Conservation (phyloP, 371 early-diverging fungal genomes). For the Nematocida sp. region DNA sequence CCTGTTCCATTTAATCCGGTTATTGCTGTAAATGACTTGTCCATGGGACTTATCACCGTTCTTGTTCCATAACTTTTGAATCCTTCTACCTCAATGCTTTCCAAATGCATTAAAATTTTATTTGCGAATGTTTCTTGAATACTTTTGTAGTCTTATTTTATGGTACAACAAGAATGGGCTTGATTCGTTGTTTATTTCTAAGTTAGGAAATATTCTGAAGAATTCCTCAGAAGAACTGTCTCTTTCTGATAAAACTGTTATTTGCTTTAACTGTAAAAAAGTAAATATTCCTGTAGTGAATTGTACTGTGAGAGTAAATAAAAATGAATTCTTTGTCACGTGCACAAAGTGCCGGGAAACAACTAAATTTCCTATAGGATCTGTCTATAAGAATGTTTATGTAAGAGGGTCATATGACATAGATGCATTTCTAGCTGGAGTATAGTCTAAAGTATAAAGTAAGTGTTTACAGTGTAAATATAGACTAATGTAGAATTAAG, state of each 20-base stretch:
- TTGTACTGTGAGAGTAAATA: not conserved
- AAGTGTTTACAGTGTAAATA: too few species aligned
- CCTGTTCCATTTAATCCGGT: constrained; percentile 98
- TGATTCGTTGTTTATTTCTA: not conserved
- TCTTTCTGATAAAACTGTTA: not conserved
- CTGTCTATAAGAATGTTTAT: not conserved
- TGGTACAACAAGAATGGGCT: constrained; percentile 15
- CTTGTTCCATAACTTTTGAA: constrained; percentile 69
- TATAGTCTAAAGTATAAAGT: too few species aligned
- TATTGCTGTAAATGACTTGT: constrained; percentile 83
- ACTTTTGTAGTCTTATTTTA: not conserved
- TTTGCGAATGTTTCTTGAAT: constrained; percentile 10
- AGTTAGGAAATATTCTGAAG: not conserved
- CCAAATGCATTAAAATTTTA: constrained; percentile 63
- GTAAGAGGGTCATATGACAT: not conserved
- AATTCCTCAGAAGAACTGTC: not conserved
- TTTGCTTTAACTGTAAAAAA: constrained; percentile 38
- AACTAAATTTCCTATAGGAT: not conserved
- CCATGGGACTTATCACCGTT: constrained; percentile 60
- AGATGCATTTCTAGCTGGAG: not conserved
- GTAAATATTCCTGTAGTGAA: constrained; percentile 40
- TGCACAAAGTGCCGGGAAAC: not conserved
- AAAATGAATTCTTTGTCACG: not conserved
- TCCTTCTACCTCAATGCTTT: constrained; percentile 67
- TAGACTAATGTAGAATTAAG: too few species aligned